Base-by-base conservation (phyloP, 2,329 filamentous ascomycete genomes). In the Zymoseptoria tritici region DNA sequence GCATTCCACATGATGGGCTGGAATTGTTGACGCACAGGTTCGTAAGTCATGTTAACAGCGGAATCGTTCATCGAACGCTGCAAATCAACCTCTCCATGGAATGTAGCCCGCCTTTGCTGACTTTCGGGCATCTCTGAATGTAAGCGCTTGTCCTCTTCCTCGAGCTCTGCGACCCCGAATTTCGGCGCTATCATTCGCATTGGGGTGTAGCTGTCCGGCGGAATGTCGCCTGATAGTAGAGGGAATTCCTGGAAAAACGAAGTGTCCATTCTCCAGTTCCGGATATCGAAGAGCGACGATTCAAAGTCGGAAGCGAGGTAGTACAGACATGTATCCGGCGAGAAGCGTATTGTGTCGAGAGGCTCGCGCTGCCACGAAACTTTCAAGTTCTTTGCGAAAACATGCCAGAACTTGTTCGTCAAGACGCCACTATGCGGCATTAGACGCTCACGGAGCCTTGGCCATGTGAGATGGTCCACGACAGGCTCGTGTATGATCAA, bases 401-500 rank as follows among this genome's bases (percentile, higher is more conserved):
- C 52, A 5, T 57, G 55, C 64, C 64, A 66, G 36, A 66, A 66
- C 29, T 62, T 64, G 55, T 66, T 66, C 20, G 64, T 66, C 22
- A 66, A 55, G 46, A 63, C 57, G 26, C 52, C 49, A 7, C 49
- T 46, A 11, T 60, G 57, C 19, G 62, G 60, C 49, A 66, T 63
- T 16, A 66, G 46, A 13, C 64, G 59, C 42, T 64, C 64, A 52
- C 64, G 52, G 0, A 66, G 55, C 46, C 59, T 57, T 6, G 64
- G 64, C 64, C 64, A 66, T 11, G 64, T 63, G 11, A 66, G 54
- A 50, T 66, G 64, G 50, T 66, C 64, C n/a, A 66, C 64, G 4
- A 66, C 64, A 2, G 64, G 62, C 52, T 64, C 62, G 54, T 66
- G 64, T 22, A 62, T 60, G 49, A 66, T 63, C 7, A 66, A 57